Evolutionary conservation across 208 protist species (phyloP).

Genomic region (Acanthamoeba culbertsoni): DNA sequence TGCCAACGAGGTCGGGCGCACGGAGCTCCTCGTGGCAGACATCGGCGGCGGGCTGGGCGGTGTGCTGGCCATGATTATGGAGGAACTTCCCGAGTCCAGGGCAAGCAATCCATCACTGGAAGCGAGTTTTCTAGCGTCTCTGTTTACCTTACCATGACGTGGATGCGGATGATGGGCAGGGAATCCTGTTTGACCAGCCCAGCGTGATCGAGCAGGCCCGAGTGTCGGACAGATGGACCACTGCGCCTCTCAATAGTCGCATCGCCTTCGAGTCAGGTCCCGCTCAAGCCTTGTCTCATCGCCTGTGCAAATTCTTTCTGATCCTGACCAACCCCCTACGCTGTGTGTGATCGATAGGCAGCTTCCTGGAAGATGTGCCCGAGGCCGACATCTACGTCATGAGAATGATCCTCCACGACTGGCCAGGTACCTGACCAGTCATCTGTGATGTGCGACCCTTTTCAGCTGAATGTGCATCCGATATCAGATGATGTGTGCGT

Average conservation of each 20-base stretch:
- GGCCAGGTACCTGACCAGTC: not conserved
- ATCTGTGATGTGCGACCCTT: not conserved
- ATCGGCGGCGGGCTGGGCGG: conserved; percentile 44
- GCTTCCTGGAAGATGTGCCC: conserved; percentile 3
- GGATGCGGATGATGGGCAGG: no score
- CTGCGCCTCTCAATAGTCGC: not conserved
- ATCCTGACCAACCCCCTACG: not conserved
- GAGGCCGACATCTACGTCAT: conserved; percentile 54
- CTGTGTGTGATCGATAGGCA: not conserved
- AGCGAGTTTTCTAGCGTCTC: no score
- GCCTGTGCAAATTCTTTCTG: not conserved
- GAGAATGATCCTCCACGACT: conserved; percentile 59
- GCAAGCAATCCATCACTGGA: no score
- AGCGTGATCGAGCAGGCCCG: not conserved
- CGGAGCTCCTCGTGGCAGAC: conserved; percentile 18
- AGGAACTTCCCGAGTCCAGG: not conserved
- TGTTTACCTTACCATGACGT: no score
- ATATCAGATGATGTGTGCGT: conserved; percentile 22
- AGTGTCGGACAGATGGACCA: not conserved
- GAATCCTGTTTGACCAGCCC: conserved; percentile 49
- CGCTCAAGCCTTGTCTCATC: not conserved
- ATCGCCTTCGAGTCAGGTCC: conserved; percentile 6
- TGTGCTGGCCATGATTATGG: conserved; percentile 32
- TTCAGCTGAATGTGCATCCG: not conserved
- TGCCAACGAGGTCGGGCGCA: not conserved